Conservation (phyloP, 768 basidiomycete species). For the Asterophora parasitica region DNA sequence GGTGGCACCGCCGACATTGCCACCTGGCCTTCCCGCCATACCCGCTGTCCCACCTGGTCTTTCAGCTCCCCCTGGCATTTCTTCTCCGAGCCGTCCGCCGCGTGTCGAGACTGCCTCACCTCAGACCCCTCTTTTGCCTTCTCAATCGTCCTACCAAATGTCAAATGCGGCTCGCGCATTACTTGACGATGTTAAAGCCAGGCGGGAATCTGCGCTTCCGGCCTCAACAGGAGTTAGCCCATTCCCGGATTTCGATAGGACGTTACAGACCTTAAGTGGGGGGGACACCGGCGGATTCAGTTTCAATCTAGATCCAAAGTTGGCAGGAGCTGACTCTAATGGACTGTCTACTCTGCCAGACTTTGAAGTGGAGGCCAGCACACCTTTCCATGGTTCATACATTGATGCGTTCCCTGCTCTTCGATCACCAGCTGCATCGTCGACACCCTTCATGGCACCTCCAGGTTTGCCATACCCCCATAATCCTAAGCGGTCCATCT, state of each 20-base stretch:
- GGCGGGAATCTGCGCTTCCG: constrained; percentile 55
- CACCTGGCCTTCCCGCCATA: constrained; percentile 38
- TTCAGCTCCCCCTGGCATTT: constrained; percentile 58
- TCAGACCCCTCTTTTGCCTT: constrained; percentile 47
- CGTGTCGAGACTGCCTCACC: constrained; percentile 48
- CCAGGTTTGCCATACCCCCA: constrained; percentile 52
- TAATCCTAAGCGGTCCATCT: constrained; percentile 46
- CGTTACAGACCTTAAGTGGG: constrained; percentile 64
- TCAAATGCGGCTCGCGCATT: constrained; percentile 81
- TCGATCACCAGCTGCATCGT: constrained; percentile 29
- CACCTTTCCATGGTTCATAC: constrained; percentile 62
- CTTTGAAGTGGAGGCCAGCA: constrained; percentile 45
- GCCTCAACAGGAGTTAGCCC: constrained; percentile 45
- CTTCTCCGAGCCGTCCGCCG: constrained; percentile 47
- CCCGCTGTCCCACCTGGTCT: constrained; percentile 46
- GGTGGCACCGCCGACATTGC: constrained; percentile 27
- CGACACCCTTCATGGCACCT: constrained; percentile 39
- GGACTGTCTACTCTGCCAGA: constrained; percentile 39
- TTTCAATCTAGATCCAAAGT: constrained; percentile 80
- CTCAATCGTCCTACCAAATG: constrained; percentile 74
- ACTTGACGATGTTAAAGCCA: constrained; percentile 75
- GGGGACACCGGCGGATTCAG: constrained; percentile 72
- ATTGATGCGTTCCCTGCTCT: constrained; percentile 69
- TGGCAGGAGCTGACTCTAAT: constrained; percentile 46
- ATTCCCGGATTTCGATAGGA: constrained; percentile 89